These are phyloP conservation scores for Phytopythium oedochilum DNA, from an alignment of 352 stramenopile genomes.

Conservation along the genomic window DNA sequence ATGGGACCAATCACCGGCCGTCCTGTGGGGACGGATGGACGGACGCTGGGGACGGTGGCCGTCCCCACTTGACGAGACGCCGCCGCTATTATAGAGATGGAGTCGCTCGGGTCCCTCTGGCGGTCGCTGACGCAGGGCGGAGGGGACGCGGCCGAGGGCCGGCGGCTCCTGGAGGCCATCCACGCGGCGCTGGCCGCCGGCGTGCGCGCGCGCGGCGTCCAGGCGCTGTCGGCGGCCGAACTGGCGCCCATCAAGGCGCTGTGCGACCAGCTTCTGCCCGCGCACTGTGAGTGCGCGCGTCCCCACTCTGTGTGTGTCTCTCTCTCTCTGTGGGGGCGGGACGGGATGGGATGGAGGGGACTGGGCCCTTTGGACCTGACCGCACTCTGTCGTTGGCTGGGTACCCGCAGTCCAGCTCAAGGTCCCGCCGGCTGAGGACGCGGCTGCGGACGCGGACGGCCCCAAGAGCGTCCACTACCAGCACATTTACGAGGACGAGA, in stretches of 20 bases:
- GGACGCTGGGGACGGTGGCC: too few relatives aligned
- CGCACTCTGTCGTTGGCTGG: too few relatives aligned
- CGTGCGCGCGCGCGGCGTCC: constrained; percentile 28
- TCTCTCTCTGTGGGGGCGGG: too few relatives aligned
- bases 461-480: constrained; percentile 55
- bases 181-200: constrained; percentile 34
- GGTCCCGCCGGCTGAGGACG: constrained; percentile 21
- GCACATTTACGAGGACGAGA: constrained; percentile 78
- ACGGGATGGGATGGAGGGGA: too few relatives aligned
- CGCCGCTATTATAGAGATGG: constrained; percentile 16
- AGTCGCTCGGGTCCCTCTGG: constrained; percentile 44
- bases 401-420: constrained; percentile 65
- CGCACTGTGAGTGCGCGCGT: constrained; percentile 44
- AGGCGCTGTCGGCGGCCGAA: constrained; percentile 44
- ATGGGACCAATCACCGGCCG: too few relatives aligned
- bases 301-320: not conserved
- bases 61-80: not conserved
- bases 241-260: constrained; percentile 63
- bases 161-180: constrained; percentile 45
- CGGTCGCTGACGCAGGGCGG: constrained; percentile 28
- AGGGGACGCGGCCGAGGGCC: constrained; percentile 23
- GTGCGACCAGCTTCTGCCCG: constrained; percentile 59
- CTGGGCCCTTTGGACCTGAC: too few relatives aligned
- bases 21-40: too few relatives aligned
- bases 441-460: constrained; percentile 3